phyloP scores from a whole-genome alignment of 148 eudicot species.

The Cornus kousa region DNA sequence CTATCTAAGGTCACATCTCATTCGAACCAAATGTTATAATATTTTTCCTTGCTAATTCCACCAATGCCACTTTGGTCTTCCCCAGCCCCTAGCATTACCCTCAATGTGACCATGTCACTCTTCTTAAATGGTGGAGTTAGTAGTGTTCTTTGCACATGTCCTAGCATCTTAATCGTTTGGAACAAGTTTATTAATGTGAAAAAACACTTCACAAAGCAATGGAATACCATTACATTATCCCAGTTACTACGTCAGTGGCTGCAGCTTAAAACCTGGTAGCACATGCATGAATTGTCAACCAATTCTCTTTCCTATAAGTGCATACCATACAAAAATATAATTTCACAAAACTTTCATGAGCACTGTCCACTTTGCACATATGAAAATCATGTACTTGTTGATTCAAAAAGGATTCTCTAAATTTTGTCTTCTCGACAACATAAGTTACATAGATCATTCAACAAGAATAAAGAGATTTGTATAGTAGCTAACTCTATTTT shows the following conservation, averaged over 20 bases:
- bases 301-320: too few relatives aligned
- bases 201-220: too few relatives aligned
- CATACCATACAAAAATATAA: background rate
- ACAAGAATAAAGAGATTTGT: background rate
- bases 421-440: background rate
- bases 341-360: background rate
- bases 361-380: background rate
- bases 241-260: background rate
- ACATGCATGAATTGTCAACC: too few relatives aligned
- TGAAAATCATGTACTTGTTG: background rate
- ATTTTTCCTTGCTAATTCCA: background rate
- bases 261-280: background rate
- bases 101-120: too few relatives aligned
- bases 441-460: background rate
- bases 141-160: too few relatives aligned
- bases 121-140: too few relatives aligned
- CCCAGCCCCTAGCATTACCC: background rate
- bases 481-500: too few relatives aligned
- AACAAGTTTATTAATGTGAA: too few relatives aligned
- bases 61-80: background rate
- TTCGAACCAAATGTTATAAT: too few relatives aligned
- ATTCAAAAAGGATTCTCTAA: too few relatives aligned
- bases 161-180: too few relatives aligned
- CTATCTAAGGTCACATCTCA: too few relatives aligned
- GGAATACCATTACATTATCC: background rate